phyloP scores from a whole-genome alignment of 305 asterid genomes.

The Salvia sclarea region DNA sequence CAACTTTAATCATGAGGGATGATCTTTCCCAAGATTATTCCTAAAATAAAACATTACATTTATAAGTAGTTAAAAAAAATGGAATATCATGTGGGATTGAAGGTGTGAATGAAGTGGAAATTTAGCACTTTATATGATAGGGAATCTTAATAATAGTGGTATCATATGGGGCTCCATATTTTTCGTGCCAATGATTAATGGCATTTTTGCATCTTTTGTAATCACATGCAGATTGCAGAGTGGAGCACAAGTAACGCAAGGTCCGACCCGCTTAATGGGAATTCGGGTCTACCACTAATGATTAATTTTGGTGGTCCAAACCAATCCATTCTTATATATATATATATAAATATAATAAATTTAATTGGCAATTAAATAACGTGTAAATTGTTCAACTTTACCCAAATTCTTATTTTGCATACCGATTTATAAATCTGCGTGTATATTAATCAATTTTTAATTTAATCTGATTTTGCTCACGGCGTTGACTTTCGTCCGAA shows the following conservation, averaged over 20 bases:
- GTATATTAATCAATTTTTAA: too few species aligned
- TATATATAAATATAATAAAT: too few species aligned
- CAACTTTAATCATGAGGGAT: too few species aligned
- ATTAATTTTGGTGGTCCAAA: background rate
- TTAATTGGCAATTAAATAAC: too few species aligned
- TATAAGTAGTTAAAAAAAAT: background rate
- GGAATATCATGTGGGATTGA: background rate
- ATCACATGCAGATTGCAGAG: conserved; percentile 20
- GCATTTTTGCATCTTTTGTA: background rate
- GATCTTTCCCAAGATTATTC: too few species aligned
- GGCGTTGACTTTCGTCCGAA: too few species aligned
- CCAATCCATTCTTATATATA: too few species aligned
- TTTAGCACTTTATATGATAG: conserved; percentile 12
- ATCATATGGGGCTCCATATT: conserved; percentile 32
- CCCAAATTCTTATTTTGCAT: too few species aligned
- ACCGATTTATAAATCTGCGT: too few species aligned
- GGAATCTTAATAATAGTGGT: conserved; percentile 17
- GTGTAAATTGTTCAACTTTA: too few species aligned
- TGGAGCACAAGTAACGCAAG: background rate
- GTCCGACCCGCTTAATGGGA: conserved; percentile 25
- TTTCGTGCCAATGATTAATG: conserved; percentile 25
- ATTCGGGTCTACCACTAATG: conserved; percentile 1
- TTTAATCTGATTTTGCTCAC: too few species aligned
- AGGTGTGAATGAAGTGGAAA: conserved; percentile 7
- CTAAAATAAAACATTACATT: background rate